These are phyloP conservation scores for Silybum marianum DNA, from an alignment of 129 eudicot genomes.

Conservation along the genomic window DNA sequence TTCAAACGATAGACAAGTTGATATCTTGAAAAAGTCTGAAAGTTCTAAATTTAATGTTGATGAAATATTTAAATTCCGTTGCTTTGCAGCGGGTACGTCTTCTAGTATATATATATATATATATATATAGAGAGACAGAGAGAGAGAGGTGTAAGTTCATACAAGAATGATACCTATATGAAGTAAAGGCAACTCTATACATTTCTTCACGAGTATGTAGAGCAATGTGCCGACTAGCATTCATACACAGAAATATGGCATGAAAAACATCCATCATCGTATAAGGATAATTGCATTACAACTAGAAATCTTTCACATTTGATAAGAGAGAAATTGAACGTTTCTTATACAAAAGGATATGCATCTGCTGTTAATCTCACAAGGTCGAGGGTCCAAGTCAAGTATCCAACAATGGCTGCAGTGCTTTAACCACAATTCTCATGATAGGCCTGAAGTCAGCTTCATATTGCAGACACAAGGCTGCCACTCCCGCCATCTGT, in stretches of 20 bases:
- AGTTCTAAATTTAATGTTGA: no score
- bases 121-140: no score
- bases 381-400: constrained; percentile 34
- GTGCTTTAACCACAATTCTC: constrained; percentile 67
- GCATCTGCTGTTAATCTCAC: neutral
- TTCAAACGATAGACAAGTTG: no score
- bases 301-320: no score
- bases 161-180: no score
- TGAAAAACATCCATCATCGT: neutral
- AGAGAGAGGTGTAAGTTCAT: no score
- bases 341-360: neutral
- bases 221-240: neutral
- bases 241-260: neutral
- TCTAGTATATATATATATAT: no score
- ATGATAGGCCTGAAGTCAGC: constrained; percentile 77
- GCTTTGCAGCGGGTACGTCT: no score
- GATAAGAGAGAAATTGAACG: no score
- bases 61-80: no score
- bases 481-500: constrained; percentile 72
- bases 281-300: neutral
- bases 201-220: neutral
- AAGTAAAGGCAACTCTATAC: neutral
- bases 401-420: constrained; percentile 56
- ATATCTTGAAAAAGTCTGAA: no score
- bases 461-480: constrained; percentile 71